Evolutionary conservation across 345 rosid species (phyloP).

Genomic region (Lepidium didymum): DNA sequence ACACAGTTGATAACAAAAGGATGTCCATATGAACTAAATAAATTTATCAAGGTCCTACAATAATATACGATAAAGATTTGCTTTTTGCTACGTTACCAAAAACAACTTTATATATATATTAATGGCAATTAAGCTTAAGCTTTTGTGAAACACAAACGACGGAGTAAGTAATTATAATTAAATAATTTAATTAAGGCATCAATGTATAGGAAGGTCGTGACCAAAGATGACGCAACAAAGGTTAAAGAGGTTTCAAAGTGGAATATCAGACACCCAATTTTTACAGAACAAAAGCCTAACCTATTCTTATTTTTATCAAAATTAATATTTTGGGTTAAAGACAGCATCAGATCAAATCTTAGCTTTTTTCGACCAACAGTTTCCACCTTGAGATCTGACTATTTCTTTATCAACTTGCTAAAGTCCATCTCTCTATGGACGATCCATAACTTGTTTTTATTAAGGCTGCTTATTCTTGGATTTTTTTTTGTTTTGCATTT

Average conservation of each 20-base stretch:
- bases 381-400: constrained; percentile 31
- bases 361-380: constrained; percentile 10
- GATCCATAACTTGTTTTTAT: constrained; percentile 4
- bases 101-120: background rate
- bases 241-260: constrained; percentile 14
- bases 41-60: background rate
- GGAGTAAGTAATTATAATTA: background rate
- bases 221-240: constrained; percentile 23
- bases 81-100: constrained; percentile 22
- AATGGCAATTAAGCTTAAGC: constrained; percentile 3
- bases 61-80: constrained; percentile 24
- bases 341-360: constrained; percentile 32
- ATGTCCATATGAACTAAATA: background rate
- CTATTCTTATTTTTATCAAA: background rate
- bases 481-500: background rate
- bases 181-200: constrained; percentile 6
- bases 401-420: constrained; percentile 28
- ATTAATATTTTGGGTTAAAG: constrained; percentile 17
- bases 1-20: too few species aligned
- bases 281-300: constrained; percentile 28
- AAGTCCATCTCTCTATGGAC: constrained; percentile 16
- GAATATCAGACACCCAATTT: constrained; percentile 26
- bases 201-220: constrained; percentile 23
- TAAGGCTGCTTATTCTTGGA: constrained; percentile 8
- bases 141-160: constrained; percentile 13